Evolutionary conservation across 2,329 filamentous ascomycete genomes (phyloP).

Genomic region (Plectosphaerella cucumerina): DNA sequence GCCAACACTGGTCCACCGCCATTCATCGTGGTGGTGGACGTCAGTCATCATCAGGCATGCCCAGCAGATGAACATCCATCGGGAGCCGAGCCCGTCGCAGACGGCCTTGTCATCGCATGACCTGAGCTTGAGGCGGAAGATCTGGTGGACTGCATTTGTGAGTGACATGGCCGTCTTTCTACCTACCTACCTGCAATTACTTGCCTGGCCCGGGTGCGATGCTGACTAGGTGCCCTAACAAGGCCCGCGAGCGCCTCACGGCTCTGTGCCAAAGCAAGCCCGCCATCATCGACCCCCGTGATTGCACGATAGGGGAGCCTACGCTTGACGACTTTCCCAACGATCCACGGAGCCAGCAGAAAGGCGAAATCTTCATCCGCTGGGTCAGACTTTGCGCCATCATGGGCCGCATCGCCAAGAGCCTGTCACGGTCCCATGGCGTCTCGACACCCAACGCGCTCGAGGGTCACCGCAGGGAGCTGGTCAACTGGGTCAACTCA

Average conservation of each 20-base stretch:
- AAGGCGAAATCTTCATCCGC: slow-evolving; percentile 34
- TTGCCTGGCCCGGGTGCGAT: too few species aligned
- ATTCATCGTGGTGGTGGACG: slow-evolving; percentile 42
- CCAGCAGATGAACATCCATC: slow-evolving; percentile 38
- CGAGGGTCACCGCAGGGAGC: slow-evolving; percentile 22
- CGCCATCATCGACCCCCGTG: slow-evolving; percentile 35
- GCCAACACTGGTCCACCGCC: slow-evolving; percentile 30
- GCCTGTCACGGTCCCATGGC: slow-evolving; percentile 17
- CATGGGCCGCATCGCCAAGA: slow-evolving; percentile 33
- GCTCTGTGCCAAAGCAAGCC: slow-evolving; percentile 38
- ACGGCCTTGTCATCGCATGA: slow-evolving; percentile 12
- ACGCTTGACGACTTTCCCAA: slow-evolving; percentile 32
- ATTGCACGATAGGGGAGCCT: slow-evolving; percentile 33
- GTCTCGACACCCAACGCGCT: not conserved
- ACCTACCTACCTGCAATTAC: too few species aligned
- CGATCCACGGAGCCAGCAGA: slow-evolving; percentile 21
- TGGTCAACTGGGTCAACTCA: slow-evolving; percentile 28
- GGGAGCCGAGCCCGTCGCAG: slow-evolving; percentile 24
- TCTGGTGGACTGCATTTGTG: slow-evolving; percentile 37
- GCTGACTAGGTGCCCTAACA: too few species aligned
- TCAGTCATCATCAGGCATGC: slow-evolving; percentile 36
- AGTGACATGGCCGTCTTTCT: slow-evolving; percentile 1
- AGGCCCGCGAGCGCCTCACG: slow-evolving; percentile 32
- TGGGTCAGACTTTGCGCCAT: slow-evolving; percentile 36
- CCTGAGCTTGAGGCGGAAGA: slow-evolving; percentile 27